Base-by-base conservation (phyloP, 345 rosid species). In the Excoecaria cochinchinensis region DNA sequence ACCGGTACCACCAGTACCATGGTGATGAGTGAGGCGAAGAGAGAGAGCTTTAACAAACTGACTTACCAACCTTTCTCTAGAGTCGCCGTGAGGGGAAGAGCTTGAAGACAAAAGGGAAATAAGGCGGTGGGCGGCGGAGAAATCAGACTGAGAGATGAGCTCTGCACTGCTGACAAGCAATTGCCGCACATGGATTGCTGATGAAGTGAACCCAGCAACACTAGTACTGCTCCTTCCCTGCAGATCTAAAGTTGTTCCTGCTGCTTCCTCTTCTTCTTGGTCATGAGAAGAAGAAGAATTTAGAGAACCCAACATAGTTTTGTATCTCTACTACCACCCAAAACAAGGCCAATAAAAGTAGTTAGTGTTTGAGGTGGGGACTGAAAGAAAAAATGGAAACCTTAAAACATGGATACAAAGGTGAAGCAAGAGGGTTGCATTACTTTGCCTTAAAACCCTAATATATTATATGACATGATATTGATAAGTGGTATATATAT, bases 31-130 rank as follows among this genome's bases (percentile, higher is more conserved):
- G 82, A 92, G 88, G 71, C 91, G 93, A 72, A 88, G 74, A 57
- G 93, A 91, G 76, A 95, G 87, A 67, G 99, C 97, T 81, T 78
- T 86, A n/a, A 86, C 66, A 75, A 95, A 95, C 67, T 92, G 96
- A 74, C 93, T 84, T 38, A 85, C 86, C 4, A 93, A 75, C 39
- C 98, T 78, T 80, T 95, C 93, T 6, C 84, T 82, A 31, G 99
- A 91, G 55, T 95, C 99, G 0, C 99, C 99, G 21, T 81, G 80
- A 62, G 97, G 92, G 50, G 96, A 90, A 22, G 95, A 90, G 85
- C 67, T 80, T 5, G 88, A 25, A 4, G 89, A 83, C 53, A 91
- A 81, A 68, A 89, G 56, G 51, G 92, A 78, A 74, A 92, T 77
- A 38, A 92, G 81, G 75, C 90, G 90, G 73, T 79, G 88, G 22